These are phyloP conservation scores for Zymoseptoria tritici DNA, from an alignment of 2,329 filamentous ascomycete species.

Conservation along the genomic window DNA sequence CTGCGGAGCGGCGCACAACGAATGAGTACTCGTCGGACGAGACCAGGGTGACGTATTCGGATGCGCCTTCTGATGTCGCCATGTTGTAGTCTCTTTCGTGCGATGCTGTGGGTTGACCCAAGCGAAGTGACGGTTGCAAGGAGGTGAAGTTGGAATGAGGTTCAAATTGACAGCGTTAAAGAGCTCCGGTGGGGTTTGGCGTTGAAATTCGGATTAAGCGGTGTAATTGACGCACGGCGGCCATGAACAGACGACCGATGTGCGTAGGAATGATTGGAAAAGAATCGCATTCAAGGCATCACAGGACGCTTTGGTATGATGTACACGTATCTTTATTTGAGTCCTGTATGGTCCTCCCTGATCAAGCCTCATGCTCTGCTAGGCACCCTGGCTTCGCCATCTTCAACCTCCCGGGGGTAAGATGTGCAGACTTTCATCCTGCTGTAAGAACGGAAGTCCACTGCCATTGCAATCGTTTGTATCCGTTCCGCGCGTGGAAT, in stretches of 20 bases:
- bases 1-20: slow-evolving; percentile 63
- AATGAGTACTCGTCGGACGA: slow-evolving; percentile 72
- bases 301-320: not conserved
- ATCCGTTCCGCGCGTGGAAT: not conserved
- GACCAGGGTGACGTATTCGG: slow-evolving; percentile 70
- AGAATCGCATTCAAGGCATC: not conserved
- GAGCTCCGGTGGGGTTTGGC: not conserved
- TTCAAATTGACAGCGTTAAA: not conserved
- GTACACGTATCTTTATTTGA: not conserved
- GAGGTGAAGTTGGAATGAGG: not conserved
- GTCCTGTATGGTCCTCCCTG: not conserved
- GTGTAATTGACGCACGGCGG: not conserved
- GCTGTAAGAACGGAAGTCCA: no score
- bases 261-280: no score
- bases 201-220: not conserved
- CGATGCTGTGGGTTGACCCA: not conserved
- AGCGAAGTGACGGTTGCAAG: not conserved
- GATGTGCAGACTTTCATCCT: no score
- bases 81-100: not conserved
- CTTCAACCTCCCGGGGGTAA: not conserved
- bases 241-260: no score
- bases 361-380: not conserved
- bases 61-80: slow-evolving; percentile 19
- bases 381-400: not conserved
- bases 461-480: no score